Percentiles rank a stretch among this genome's conserved stretches.
Conservation (phyloP, 1,139 yeast species). For the Debaryomyces sp. region DNA sequence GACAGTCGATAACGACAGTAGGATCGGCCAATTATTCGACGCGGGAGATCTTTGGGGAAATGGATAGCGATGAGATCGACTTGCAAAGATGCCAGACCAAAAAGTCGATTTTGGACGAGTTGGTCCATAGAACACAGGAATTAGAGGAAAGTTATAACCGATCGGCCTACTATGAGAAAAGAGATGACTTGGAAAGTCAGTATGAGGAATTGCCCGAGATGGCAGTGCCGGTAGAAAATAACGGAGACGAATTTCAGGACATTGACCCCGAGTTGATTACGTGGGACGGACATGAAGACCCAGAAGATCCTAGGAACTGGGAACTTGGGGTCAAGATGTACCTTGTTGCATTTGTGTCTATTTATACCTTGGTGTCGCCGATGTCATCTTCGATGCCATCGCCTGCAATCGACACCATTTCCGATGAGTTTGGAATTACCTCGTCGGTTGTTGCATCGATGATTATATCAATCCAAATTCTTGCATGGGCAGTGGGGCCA, state of each 20-base stretch:
- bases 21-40: conserved; percentile 23
- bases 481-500: conserved; percentile 54
- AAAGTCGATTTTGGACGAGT: conserved; percentile 39
- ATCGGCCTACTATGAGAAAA: neutral
- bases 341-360: conserved; percentile 38
- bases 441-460: conserved; percentile 35
- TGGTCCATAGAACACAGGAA: conserved; percentile 27
- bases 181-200: conserved; percentile 1
- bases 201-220: conserved; percentile 5
- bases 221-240: conserved; percentile 14
- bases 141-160: conserved; percentile 10
- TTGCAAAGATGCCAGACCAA: conserved; percentile 41
- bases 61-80: conserved; percentile 31
- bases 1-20: conserved; percentile 9
- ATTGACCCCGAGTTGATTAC: conserved; percentile 49
- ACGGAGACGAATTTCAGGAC: conserved; percentile 39
- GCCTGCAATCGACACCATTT: conserved; percentile 43
- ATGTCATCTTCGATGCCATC: conserved; percentile 50
- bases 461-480: conserved; percentile 47
- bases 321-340: conserved; percentile 26
- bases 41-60: conserved; percentile 39
- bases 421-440: conserved; percentile 35
- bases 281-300: conserved; percentile 42
- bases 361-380: conserved; percentile 48
- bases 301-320: conserved; percentile 48